Base-by-base conservation (phyloP, 1,284 basidiomycete species). In the Mycosarcoma mackinlayi region DNA sequence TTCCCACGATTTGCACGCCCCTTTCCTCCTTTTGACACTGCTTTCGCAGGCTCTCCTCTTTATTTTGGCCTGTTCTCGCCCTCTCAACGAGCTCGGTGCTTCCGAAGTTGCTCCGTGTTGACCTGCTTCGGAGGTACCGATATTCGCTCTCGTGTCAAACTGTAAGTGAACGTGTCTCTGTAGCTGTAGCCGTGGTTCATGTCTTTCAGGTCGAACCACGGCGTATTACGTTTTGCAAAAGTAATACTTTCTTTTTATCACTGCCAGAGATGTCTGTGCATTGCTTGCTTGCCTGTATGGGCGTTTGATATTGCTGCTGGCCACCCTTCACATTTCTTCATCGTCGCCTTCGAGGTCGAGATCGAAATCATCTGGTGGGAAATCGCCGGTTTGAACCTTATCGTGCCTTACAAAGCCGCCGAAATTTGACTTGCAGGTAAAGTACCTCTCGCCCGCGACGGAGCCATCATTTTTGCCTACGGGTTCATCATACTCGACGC, bases 401-500 rank as follows among this genome's bases (percentile, higher is more conserved):
- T 94, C 92, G 0, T 92, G 89, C 52, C 91, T 88, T 11, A 95
- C 91, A 81, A 98, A 97, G 5, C 90, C 89, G 3, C 94, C 95
- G 70, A 91, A 90, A 50, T 89, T 90, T 3, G 88, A 87, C 45
- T 83, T 84, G 80, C 92, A 93, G 2, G 87, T 86, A 79, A 98
- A 98, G 83, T 98, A 98, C 16, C 87, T 85, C 72, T 89, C 88
- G 0, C 92, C 93, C 74, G 92, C 87, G 2, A 97, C 91, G 0
- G 89, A 89, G 72, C 95, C 95, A 82, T 98, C 91, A 70, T 95
- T 94, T 85, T 94, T 97, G 11, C 95, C 94, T 11, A 93, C 87
- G 1, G 96, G 95, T 79, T 98, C 96, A 80, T 98, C 96, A 76
- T 95, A 92, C 83, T 96, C 92, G 7, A 98, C 86, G 0, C 95